A percentile compares a stretch with the other conserved stretches of the same genome.
These are phyloP conservation scores for Geotrichum restrictum DNA, from an alignment of 1,139 yeast species.

Conservation along the genomic window DNA sequence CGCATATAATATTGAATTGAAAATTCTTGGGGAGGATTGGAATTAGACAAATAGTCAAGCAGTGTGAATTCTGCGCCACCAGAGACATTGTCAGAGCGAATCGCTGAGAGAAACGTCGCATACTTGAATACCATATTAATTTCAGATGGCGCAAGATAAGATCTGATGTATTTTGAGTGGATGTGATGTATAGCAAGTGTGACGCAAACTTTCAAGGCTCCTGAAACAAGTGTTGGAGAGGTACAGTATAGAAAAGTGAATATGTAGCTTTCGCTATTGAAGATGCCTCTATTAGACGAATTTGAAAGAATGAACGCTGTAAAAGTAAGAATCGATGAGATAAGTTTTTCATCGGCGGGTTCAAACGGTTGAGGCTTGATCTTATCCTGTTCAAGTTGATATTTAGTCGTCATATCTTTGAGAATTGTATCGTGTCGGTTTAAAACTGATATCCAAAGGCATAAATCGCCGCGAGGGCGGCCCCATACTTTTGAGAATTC, in stretches of 20 bases:
- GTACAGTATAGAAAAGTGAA: conserved; percentile 58
- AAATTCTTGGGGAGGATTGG: conserved; percentile 26
- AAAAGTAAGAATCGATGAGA: conserved; percentile 57
- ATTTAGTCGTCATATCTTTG: conserved; percentile 51
- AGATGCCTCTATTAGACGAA: conserved; percentile 64
- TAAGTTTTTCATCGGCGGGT: conserved; percentile 46
- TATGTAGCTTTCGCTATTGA: conserved; percentile 62
- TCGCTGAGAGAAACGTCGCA: conserved; percentile 34
- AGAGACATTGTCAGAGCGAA: conserved; percentile 23
- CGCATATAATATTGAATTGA: conserved; percentile 33
- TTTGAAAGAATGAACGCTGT: conserved; percentile 63
- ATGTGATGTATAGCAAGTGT: conserved; percentile 57
- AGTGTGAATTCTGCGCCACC: conserved; percentile 20
- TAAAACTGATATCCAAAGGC: conserved; percentile 72
- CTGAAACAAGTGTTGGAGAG: conserved; percentile 55
- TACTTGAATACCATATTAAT: conserved; percentile 32
- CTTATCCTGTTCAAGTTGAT: conserved; percentile 49
- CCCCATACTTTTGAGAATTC: conserved; percentile 48
- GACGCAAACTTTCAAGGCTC: conserved; percentile 62
- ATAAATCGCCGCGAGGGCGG: conserved; percentile 67
- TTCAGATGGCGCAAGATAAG: conserved; percentile 37
- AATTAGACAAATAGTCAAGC: conserved; percentile 30
- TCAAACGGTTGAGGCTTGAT: conserved; percentile 45
- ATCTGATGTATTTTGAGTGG: conserved; percentile 44
- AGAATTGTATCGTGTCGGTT: conserved; percentile 70